These are phyloP conservation scores for Thalassiosira exigua DNA, from an alignment of 352 stramenopile genomes.

Conservation along the genomic window DNA sequence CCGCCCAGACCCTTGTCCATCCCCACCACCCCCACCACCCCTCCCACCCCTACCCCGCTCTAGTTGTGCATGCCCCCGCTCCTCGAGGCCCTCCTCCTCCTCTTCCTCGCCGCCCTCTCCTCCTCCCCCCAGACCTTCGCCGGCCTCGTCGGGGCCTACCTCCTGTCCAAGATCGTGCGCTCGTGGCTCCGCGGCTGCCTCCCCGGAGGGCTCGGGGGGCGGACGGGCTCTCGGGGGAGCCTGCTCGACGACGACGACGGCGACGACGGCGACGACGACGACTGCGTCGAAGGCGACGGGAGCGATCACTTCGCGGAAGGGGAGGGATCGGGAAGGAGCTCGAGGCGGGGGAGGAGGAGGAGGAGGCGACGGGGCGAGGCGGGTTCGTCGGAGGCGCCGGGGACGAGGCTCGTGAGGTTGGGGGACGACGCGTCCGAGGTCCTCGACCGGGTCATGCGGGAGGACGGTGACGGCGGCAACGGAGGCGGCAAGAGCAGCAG, in stretches of 20 bases:
- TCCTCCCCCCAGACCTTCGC: neutral
- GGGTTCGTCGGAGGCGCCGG: neutral
- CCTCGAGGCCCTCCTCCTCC: slow-evolving; percentile 1
- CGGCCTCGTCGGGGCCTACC: neutral
- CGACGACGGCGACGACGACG: neutral
- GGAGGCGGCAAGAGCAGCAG: neutral
- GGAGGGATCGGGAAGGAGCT: no score
- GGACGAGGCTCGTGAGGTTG: slow-evolving; percentile 18
- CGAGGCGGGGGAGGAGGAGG: no score
- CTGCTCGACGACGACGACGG: neutral
- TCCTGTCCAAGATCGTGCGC: neutral
- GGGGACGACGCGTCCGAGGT: slow-evolving; percentile 16
- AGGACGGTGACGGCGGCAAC: neutral
- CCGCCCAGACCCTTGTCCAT: no score
- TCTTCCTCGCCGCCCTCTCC: slow-evolving; percentile 1
- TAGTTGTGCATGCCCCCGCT: neutral
- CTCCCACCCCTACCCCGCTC: no score
- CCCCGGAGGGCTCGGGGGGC: neutral
- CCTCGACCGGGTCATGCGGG: slow-evolving; percentile 31
- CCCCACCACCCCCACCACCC: no score
- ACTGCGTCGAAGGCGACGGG: neutral
- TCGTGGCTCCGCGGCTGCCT: slow-evolving; percentile 5
- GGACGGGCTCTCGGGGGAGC: neutral
- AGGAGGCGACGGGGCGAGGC: neutral
- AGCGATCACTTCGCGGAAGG: neutral